Base-by-base conservation (phyloP, 306 rosid genomes). In the Chamaecrista fasciculata region DNA sequence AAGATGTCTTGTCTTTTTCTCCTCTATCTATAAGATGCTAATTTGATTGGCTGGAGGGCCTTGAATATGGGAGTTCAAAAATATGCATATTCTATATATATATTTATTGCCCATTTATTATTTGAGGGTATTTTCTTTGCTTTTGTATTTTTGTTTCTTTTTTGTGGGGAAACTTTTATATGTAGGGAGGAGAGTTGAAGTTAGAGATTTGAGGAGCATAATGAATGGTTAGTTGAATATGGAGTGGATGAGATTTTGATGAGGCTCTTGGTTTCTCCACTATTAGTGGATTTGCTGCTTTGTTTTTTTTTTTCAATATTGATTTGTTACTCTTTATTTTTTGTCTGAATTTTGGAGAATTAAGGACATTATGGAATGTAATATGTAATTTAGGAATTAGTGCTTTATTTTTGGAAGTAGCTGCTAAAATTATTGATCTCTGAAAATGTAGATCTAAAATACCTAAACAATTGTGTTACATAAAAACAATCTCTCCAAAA, bases 231-330 rank as follows among this genome's bases (percentile, higher is more conserved):
- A 66, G 74, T 83, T 70, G 61, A 74, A 63, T 72, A 21, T 50
- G 79, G 67, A 72, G 76, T 66, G 85, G 81, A 73, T 52, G 76
- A 69, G 46, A 79, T 66, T 78, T 74, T 58, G 63, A 43, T 68
- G 1, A 40, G 55, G 69, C 81, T 56, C 52, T 5, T 8, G 16
- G 11, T 63, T 68, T 77, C 46, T 42, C 33, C 19, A 70, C 77
- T 66, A 39, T 61, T 53, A 66, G 65, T 69, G 76, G 43, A 37
- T 37, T 37, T 37, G 40, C 7, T 37, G 1, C 7, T 4, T 34
- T 34, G 6, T 4, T 28, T 28, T 33, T 33, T 33, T 33, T 33
- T 33, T 33, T 33, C 2, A 33, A 33, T 33, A 33, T 0, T 2
- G 4, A 4, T 33, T 33, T 33, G 36, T 4, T 33, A 33, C 2